Conservation (phyloP, 164 flowering plant genomes). For the Stephania cephalantha region DNA sequence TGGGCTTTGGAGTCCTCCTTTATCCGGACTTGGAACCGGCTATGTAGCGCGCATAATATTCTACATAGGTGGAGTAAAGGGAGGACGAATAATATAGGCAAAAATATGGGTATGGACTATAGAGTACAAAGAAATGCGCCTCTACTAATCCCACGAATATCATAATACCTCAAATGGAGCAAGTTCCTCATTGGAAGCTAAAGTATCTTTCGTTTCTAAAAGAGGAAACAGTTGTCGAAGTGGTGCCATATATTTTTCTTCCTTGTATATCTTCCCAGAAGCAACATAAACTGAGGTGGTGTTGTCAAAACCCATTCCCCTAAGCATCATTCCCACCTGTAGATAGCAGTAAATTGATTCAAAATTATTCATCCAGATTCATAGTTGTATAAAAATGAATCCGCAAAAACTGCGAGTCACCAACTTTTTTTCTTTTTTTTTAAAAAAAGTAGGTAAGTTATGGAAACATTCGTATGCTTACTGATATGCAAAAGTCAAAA, state of each 20-base stretch:
- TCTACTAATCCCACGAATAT: neutral
- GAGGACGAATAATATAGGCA: no score
- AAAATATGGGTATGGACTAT: no score
- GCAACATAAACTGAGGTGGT: conserved; percentile 79
- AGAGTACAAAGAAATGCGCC: no score
- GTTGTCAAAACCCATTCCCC: conserved; percentile 97
- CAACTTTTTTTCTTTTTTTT: no score
- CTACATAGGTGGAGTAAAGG: no score
- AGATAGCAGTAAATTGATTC: conserved; percentile 11
- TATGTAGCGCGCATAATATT: no score
- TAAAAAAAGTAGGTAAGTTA: neutral
- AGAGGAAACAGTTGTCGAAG: conserved; percentile 82
- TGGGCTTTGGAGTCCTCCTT: no score
- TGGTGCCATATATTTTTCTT: conserved; percentile 83
- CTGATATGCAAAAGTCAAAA: neutral
- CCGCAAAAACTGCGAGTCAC: neutral
- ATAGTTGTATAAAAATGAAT: neutral
- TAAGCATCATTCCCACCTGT: conserved; percentile 98
- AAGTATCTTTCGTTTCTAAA: conserved; percentile 71
- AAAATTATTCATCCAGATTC: neutral
- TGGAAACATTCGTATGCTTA: neutral
- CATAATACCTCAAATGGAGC: conserved; percentile 68
- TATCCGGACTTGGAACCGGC: no score
- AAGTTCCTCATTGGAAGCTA: conserved; percentile 78
- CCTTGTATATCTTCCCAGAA: conserved; percentile 82